Evolutionary conservation across 2,329 filamentous ascomycete genomes (phyloP).

Genomic region (Sarocladium oryzae): DNA sequence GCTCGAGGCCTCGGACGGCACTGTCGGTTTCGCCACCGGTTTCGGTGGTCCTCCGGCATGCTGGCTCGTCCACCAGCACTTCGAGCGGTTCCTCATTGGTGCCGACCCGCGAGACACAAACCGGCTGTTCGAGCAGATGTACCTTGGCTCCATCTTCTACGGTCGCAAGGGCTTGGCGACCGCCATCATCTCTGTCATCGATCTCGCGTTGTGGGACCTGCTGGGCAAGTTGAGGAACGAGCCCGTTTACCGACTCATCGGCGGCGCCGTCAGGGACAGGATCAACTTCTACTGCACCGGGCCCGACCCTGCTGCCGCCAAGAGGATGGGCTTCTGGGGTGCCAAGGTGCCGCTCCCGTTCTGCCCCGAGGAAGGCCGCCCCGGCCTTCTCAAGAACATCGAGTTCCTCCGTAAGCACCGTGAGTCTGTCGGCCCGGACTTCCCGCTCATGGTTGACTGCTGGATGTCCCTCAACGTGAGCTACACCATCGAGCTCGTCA

Average conservation of each 20-base stretch:
- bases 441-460: slow-evolving; percentile 91
- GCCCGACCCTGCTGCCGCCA: slow-evolving; percentile 73
- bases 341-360: slow-evolving; percentile 87
- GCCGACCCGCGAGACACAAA: slow-evolving; percentile 88
- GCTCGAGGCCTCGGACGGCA: slow-evolving; percentile 81
- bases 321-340: slow-evolving; percentile 82
- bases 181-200: slow-evolving; percentile 90
- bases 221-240: slow-evolving; percentile 86
- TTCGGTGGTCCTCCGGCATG: slow-evolving; percentile 89
- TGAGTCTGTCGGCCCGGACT: slow-evolving; percentile 79
- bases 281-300: slow-evolving; percentile 94
- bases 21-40: slow-evolving; percentile 88
- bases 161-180: slow-evolving; percentile 86
- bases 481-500: slow-evolving; percentile 87
- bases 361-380: slow-evolving; percentile 79
- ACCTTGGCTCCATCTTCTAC: slow-evolving; percentile 93
- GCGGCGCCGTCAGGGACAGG: slow-evolving; percentile 76
- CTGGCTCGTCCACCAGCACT: slow-evolving; percentile 91
- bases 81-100: slow-evolving; percentile 84
- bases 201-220: slow-evolving; percentile 88
- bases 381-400: slow-evolving; percentile 80
- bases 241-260: slow-evolving; percentile 91
- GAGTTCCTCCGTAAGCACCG: slow-evolving; percentile 82
- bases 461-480: slow-evolving; percentile 93
- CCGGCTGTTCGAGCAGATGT: slow-evolving; percentile 93